Conservation (phyloP, 805 yeast species). For the Zygosaccharomyces gambellarensis region DNA sequence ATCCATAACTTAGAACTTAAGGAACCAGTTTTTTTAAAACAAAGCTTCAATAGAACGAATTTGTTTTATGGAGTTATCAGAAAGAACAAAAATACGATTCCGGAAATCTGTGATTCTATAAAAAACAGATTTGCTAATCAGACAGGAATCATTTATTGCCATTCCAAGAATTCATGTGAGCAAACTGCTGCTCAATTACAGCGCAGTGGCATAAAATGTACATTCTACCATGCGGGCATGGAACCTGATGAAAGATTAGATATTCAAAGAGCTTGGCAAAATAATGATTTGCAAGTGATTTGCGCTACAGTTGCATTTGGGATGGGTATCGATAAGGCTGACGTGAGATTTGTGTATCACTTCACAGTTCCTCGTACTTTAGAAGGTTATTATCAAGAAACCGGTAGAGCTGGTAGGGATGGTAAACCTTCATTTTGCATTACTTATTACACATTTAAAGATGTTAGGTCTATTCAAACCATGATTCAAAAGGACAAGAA, state of each 20-base stretch:
- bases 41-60: slow-evolving; percentile 88
- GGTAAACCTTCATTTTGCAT: slow-evolving; percentile 79
- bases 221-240: slow-evolving; percentile 95
- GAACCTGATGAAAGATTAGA: slow-evolving; percentile 60
- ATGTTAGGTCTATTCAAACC: slow-evolving; percentile 68
- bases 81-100: slow-evolving; percentile 52
- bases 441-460: slow-evolving; percentile 74
- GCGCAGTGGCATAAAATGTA: slow-evolving; percentile 58
- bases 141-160: slow-evolving; percentile 91
- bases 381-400: slow-evolving; percentile 97
- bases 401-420: slow-evolving; percentile 98
- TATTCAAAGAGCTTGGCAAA: slow-evolving; percentile 84
- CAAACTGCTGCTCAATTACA: slow-evolving; percentile 60
- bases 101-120: slow-evolving; percentile 57
- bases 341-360: slow-evolving; percentile 89
- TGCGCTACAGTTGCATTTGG: slow-evolving; percentile 99
- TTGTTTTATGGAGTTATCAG: slow-evolving; percentile 69
- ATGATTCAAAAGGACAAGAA: slow-evolving; percentile 76
- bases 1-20: slow-evolving; percentile 66
- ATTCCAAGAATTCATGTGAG: slow-evolving; percentile 85
- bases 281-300: slow-evolving; percentile 62
- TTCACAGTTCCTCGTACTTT: slow-evolving; percentile 80
- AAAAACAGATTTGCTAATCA: slow-evolving; percentile 45
- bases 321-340: slow-evolving; percentile 97
- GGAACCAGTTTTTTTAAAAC: slow-evolving; percentile 65